phyloP scores from a whole-genome alignment of 805 yeast species.

The Geotrichum ghanense region DNA sequence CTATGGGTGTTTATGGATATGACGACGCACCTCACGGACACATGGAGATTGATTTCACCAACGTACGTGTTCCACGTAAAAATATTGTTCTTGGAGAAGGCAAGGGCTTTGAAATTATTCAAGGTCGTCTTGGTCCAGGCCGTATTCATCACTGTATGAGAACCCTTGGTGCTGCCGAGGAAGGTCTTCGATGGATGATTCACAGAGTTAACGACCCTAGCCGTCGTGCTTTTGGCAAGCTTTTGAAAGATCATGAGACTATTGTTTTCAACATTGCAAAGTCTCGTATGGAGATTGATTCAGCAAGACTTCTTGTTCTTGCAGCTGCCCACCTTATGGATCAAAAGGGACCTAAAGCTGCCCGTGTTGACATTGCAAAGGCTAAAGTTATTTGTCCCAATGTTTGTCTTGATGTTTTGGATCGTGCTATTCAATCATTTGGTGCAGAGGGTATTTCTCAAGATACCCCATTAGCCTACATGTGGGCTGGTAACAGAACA shows the following conservation, averaged over 20 bases:
- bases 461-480: constrained; percentile 45
- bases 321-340: constrained; percentile 54
- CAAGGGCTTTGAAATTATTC: constrained; percentile 51
- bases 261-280: constrained; percentile 40
- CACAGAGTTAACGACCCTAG: constrained; percentile 36
- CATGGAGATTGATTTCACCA: constrained; percentile 42
- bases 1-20: constrained; percentile 43
- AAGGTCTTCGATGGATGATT: constrained; percentile 36
- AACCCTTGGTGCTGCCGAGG: constrained; percentile 49
- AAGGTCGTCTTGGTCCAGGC: constrained; percentile 59
- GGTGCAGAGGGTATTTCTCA: constrained; percentile 59
- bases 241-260: constrained; percentile 38
- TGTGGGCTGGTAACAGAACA: constrained; percentile 42
- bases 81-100: constrained; percentile 39
- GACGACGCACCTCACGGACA: constrained; percentile 71
- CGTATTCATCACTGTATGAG: constrained; percentile 63
- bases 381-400: constrained; percentile 56
- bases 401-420: constrained; percentile 38
- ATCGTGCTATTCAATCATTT: constrained; percentile 52
- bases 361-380: constrained; percentile 45
- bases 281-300: constrained; percentile 41
- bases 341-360: constrained; percentile 39
- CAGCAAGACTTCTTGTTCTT: constrained; percentile 42
- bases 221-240: constrained; percentile 41
- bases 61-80: constrained; percentile 36